These are phyloP conservation scores for Aspergillus egyptiacus DNA, from an alignment of 495 filamentous ascomycete genomes.

Conservation along the genomic window DNA sequence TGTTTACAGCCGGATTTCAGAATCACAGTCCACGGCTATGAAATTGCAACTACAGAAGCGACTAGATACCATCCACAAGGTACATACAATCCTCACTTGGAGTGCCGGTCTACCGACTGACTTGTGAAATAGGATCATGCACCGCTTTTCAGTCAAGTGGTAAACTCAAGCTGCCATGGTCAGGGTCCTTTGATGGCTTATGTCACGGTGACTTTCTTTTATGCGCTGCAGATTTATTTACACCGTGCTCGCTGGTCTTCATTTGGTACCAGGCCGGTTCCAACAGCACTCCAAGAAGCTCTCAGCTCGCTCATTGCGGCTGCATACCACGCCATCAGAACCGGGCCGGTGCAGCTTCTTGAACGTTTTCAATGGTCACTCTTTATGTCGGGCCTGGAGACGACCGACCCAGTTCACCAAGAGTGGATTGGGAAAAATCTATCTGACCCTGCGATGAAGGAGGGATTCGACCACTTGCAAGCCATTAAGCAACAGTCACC, in stretches of 20 bases:
- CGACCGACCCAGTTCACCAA: conserved; percentile 9
- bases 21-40: neutral
- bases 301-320: conserved; percentile 3
- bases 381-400: conserved; percentile 11
- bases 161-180: neutral
- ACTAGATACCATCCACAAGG: neutral
- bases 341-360: conserved; percentile 8
- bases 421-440: conserved; percentile 9
- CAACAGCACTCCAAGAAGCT: neutral
- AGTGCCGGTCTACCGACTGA: neutral
- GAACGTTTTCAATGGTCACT: conserved; percentile 16
- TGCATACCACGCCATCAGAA: conserved; percentile 5
- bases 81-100: neutral
- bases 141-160: neutral
- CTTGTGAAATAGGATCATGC: conserved; percentile 3
- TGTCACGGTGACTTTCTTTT: conserved; percentile 9
- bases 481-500: neutral
- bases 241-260: conserved; percentile 7
- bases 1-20: neutral
- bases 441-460: conserved; percentile 9
- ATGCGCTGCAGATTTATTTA: conserved; percentile 12
- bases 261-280: conserved; percentile 3
- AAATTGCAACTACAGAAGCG: neutral
- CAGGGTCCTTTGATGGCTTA: conserved; percentile 5
- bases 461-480: conserved; percentile 1